Evolutionary conservation across 805 yeast genomes (phyloP).

Genomic region (Pichia sporocuriosa): DNA sequence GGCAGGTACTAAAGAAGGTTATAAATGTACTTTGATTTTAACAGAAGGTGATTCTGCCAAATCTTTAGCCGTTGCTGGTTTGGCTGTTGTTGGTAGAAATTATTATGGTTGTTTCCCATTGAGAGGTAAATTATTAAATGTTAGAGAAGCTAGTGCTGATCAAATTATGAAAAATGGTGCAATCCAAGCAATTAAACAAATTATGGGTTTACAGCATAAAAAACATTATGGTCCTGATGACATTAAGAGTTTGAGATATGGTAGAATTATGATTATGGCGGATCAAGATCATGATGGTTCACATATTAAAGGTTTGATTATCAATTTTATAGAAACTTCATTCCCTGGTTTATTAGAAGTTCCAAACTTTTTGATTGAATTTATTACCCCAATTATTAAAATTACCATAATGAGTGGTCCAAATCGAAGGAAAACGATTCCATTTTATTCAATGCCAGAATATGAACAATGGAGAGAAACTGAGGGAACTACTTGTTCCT

Average conservation of each 20-base stretch:
- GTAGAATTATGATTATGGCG: slow-evolving; percentile 97
- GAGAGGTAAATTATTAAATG: slow-evolving; percentile 91
- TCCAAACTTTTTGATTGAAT: slow-evolving; percentile 89
- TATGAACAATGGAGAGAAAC: slow-evolving; percentile 88
- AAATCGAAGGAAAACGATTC: slow-evolving; percentile 43
- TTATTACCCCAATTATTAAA: slow-evolving; percentile 93
- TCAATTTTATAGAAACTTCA: slow-evolving; percentile 86
- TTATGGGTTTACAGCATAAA: slow-evolving; percentile 91
- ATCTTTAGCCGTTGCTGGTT: slow-evolving; percentile 86
- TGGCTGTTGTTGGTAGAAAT: slow-evolving; percentile 93
- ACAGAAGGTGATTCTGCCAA: slow-evolving; percentile 98
- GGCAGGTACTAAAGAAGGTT: slow-evolving; percentile 92
- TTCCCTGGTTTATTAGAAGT: slow-evolving; percentile 89
- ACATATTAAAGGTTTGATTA: slow-evolving; percentile 91
- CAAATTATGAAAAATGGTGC: slow-evolving; percentile 90
- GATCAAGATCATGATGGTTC: slow-evolving; percentile 99
- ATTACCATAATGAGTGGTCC: slow-evolving; percentile 68
- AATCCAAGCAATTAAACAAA: slow-evolving; percentile 90
- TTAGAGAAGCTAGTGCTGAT: slow-evolving; percentile 94
- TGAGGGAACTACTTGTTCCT: slow-evolving; percentile 66
- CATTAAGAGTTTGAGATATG: slow-evolving; percentile 74
- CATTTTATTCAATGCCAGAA: slow-evolving; percentile 94
- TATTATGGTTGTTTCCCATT: slow-evolving; percentile 92
- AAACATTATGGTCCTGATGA: slow-evolving; percentile 61
- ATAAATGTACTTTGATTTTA: slow-evolving; percentile 83